Conservation (phyloP, 108 stramenopile genomes). For the Seminavis robusta region DNA sequence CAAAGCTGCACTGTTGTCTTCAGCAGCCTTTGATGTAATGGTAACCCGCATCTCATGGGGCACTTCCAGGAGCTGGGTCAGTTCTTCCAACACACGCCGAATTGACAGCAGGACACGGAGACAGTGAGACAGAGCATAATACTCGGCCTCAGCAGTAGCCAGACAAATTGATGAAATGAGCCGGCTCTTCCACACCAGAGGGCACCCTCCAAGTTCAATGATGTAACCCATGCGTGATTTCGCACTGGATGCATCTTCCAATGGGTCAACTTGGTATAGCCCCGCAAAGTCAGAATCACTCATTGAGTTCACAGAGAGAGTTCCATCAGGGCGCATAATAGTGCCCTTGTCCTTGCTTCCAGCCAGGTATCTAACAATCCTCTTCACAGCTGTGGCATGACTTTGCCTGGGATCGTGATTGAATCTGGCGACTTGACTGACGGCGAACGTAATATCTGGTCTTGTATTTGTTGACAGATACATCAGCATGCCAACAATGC, state of each 20-base stretch:
- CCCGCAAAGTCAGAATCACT: slow-evolving; percentile 49
- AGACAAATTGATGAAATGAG: slow-evolving; percentile 34
- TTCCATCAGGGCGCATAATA: slow-evolving; percentile 11
- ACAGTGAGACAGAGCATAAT: slow-evolving; percentile 24
- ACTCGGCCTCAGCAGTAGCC: slow-evolving; percentile 48
- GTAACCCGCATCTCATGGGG: not conserved
- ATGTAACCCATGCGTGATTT: slow-evolving; percentile 47
- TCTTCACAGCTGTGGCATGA: slow-evolving; percentile 49
- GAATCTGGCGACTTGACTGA: slow-evolving; percentile 43
- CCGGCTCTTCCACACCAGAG: slow-evolving; percentile 40
- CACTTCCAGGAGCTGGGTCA: not conserved
- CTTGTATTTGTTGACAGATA: slow-evolving; percentile 28
- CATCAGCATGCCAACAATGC: slow-evolving; percentile 38
- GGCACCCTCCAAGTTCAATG: slow-evolving; percentile 24
- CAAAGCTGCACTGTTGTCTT: slow-evolving; percentile 31
- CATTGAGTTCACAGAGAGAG: slow-evolving; percentile 22
- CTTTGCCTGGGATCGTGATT: slow-evolving; percentile 19
- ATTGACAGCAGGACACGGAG: slow-evolving; percentile 26
- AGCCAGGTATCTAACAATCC: slow-evolving; percentile 45
- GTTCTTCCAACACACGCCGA: slow-evolving; percentile 10
- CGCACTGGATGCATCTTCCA: slow-evolving; percentile 16
- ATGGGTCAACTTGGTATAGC: slow-evolving; percentile 20
- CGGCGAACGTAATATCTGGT: slow-evolving; percentile 43
- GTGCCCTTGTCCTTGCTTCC: slow-evolving; percentile 37
- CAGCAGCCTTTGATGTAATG: slow-evolving; percentile 16